A percentile compares a stretch with the other conserved stretches of the same genome.
Evolutionary conservation across 495 filamentous ascomycete genomes (phyloP).

Genomic region (Friedmanniomyces endolithicus): DNA sequence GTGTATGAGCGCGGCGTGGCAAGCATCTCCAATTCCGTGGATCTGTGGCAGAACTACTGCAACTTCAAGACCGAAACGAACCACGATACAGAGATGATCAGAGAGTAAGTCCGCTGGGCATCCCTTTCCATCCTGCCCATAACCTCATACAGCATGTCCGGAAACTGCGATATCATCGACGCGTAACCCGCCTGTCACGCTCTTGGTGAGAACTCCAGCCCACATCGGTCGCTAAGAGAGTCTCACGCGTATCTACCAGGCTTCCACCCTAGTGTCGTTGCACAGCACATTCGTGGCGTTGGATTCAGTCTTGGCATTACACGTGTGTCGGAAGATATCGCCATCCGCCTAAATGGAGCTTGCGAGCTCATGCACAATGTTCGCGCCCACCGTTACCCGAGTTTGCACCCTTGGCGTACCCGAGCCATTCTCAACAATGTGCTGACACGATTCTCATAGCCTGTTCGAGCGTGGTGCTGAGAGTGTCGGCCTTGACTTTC

Average conservation of each 20-base stretch:
- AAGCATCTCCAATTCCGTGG: slow-evolving; percentile 83
- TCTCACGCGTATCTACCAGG: slow-evolving; percentile 16
- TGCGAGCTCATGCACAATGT: slow-evolving; percentile 23
- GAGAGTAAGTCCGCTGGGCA: slow-evolving; percentile 87
- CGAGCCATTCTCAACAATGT: background rate
- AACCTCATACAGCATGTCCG: slow-evolving; percentile 12
- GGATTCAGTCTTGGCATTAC: background rate
- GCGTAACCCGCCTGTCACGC: background rate
- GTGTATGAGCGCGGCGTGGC: slow-evolving; percentile 93
- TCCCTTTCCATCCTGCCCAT: slow-evolving; percentile 50
- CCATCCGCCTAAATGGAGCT: background rate
- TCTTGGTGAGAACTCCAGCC: slow-evolving; percentile 14
- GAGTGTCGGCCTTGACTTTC: slow-evolving; percentile 82
- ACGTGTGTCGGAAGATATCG: background rate
- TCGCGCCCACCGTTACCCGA: slow-evolving; percentile 7
- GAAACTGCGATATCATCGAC: background rate
- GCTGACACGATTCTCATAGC: slow-evolving; percentile 36
- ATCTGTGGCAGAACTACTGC: slow-evolving; percentile 95
- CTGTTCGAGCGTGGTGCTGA: slow-evolving; percentile 85
- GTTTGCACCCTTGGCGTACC: slow-evolving; percentile 1
- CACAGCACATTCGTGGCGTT: background rate
- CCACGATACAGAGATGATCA: slow-evolving; percentile 84
- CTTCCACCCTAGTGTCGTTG: background rate
- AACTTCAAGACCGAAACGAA: slow-evolving; percentile 93
- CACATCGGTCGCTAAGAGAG: slow-evolving; percentile 1